A percentile compares a stretch with the other conserved stretches of the same genome.
Evolutionary conservation across 371 early-diverging fungal genomes (phyloP).

Genomic region (Circinella minor): DNA sequence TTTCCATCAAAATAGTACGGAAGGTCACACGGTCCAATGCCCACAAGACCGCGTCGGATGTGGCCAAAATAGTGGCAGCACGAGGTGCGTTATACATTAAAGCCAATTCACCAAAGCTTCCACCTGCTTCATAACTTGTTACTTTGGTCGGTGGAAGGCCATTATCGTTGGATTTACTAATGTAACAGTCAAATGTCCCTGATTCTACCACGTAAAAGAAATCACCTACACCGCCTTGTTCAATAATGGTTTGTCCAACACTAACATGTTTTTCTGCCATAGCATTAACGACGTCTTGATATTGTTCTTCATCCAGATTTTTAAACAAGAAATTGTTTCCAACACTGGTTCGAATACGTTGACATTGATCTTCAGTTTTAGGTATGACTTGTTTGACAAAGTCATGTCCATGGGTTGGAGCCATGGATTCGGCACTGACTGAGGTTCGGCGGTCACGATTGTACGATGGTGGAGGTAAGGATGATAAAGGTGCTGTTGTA

Average conservation of each 20-base stretch:
- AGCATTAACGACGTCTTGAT: constrained; percentile 93
- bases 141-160: constrained; percentile 60
- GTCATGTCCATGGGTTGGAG: constrained; percentile 80
- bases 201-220: constrained; percentile 97
- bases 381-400: constrained; percentile 86
- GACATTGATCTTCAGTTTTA: constrained; percentile 83
- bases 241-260: constrained; percentile 82
- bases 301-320: constrained; percentile 94
- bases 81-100: constrained; percentile 90
- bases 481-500: constrained; percentile 15
- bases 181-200: constrained; percentile 94
- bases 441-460: constrained; percentile 90
- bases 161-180: constrained; percentile 52
- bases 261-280: constrained; percentile 91
- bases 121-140: constrained; percentile 66
- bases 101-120: constrained; percentile 88
- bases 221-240: constrained; percentile 97
- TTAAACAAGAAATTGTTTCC: constrained; percentile 92
- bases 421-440: constrained; percentile 97
- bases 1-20: constrained; percentile 78
- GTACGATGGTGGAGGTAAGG: constrained; percentile 34
- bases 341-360: constrained; percentile 83
- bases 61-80: constrained; percentile 83
- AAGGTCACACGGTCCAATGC: constrained; percentile 83
- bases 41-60: constrained; percentile 74